Evolutionary conservation across 768 basidiomycete species (phyloP).

Genomic region (Podaxis sp.): DNA sequence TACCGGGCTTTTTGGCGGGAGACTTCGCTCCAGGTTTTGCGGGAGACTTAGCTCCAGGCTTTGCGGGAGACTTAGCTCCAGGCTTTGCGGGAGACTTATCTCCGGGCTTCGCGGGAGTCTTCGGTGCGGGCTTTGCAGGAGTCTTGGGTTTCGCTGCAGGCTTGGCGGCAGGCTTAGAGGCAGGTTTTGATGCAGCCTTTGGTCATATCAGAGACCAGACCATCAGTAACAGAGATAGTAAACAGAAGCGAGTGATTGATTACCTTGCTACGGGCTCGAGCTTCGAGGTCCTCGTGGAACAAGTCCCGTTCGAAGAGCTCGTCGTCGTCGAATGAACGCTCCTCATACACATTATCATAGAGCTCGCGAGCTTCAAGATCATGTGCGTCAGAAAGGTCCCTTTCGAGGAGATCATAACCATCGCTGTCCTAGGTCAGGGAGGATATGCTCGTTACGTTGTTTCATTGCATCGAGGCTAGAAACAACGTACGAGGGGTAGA

Average conservation of each 20-base stretch:
- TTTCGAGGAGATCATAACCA: background rate
- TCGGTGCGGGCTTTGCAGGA: background rate
- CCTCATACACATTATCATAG: background rate
- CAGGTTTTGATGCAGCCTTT: background rate
- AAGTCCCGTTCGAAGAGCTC: conserved; percentile 1
- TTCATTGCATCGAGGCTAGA: background rate
- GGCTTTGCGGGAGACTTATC: background rate
- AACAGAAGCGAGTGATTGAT: background rate
- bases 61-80: background rate
- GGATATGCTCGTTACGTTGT: background rate
- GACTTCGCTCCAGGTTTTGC: too few relatives aligned
- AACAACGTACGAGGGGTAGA: background rate
- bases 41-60: background rate
- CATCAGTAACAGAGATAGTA: background rate
- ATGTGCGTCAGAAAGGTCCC: background rate
- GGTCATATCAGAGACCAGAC: background rate
- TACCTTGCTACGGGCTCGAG: background rate
- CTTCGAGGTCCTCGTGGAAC: background rate
- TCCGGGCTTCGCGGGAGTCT: background rate
- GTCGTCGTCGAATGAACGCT: background rate
- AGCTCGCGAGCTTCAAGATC: background rate
- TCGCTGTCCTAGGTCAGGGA: background rate
- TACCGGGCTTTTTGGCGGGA: too few relatives aligned
- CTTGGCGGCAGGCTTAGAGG: background rate
- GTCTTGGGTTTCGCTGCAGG: background rate